Evolutionary conservation across 2,329 filamentous ascomycete genomes (phyloP).

Genomic region (Xylariomycetidae sp.): DNA sequence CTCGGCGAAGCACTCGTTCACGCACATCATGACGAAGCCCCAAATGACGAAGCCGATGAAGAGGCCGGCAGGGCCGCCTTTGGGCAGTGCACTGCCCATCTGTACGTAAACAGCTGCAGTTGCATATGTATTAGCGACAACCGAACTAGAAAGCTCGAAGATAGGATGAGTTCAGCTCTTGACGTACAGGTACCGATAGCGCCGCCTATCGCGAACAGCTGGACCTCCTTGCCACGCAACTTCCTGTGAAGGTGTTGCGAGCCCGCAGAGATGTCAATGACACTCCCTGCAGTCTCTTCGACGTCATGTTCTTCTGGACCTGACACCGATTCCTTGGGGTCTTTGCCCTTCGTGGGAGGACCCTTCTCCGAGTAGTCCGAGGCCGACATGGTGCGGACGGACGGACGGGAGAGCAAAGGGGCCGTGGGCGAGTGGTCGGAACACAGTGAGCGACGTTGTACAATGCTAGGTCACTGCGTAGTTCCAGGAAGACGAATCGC

Average conservation of each 20-base stretch:
- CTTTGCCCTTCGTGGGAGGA: background rate
- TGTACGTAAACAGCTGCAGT: slow-evolving; percentile 15
- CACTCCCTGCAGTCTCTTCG: background rate
- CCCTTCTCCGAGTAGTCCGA: slow-evolving; percentile 1
- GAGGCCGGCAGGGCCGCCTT: slow-evolving; percentile 28
- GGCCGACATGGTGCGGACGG: background rate
- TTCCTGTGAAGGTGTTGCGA: slow-evolving; percentile 1
- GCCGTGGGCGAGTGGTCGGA: too few relatives aligned
- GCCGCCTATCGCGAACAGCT: slow-evolving; percentile 50
- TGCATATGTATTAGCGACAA: background rate
- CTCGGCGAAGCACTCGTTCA: slow-evolving; percentile 33
- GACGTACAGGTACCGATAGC: too few relatives aligned
- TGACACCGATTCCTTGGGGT: background rate
- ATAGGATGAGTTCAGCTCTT: too few relatives aligned
- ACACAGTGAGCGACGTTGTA: too few relatives aligned
- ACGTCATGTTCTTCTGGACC: background rate
- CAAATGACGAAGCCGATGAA: slow-evolving; percentile 25
- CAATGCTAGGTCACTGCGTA: too few relatives aligned
- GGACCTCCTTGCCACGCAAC: slow-evolving; percentile 31
- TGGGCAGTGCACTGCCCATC: slow-evolving; percentile 28
- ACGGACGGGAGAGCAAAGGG: too few relatives aligned
- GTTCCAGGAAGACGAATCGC: too few relatives aligned
- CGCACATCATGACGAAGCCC: slow-evolving; percentile 17
- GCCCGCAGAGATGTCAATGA: background rate
- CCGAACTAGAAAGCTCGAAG: slow-evolving; percentile 7